These are phyloP conservation scores for Drosera spatulata DNA, from an alignment of 179 eudicot species.

Conservation along the genomic window DNA sequence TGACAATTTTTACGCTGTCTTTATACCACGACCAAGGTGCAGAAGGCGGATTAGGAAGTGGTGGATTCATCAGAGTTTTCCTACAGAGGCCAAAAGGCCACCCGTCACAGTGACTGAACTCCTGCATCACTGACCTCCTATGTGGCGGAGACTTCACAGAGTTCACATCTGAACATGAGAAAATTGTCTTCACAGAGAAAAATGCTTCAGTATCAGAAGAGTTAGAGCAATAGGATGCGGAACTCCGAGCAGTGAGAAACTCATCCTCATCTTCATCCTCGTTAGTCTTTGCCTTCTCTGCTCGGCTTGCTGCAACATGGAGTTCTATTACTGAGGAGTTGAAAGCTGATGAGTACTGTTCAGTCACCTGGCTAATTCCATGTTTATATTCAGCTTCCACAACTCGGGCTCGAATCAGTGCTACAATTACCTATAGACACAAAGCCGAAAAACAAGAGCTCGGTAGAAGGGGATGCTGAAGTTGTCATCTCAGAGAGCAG, in stretches of 20 bases:
- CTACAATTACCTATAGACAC: constrained; percentile 37
- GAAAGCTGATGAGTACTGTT: constrained; percentile 25
- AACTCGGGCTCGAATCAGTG: constrained; percentile 43
- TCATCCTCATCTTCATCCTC: constrained; percentile 26
- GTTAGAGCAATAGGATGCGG: constrained; percentile 40
- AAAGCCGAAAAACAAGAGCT: not conserved
- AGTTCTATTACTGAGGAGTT: constrained; percentile 36
- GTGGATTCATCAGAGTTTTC: constrained; percentile 74
- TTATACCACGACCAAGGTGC: constrained; percentile 91
- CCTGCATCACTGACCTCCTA: constrained; percentile 43
- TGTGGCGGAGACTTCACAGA: constrained; percentile 21
- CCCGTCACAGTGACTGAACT: constrained; percentile 66
- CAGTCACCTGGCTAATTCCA: constrained; percentile 18
- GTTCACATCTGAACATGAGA: constrained; percentile 47
- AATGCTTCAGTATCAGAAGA: constrained; percentile 34
- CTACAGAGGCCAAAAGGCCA: constrained; percentile 92
- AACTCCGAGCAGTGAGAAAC: constrained; percentile 44
- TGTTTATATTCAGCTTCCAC: constrained; percentile 57
- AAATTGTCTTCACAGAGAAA: constrained; percentile 25
- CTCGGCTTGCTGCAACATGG: constrained; percentile 8
- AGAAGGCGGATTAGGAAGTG: constrained; percentile 82
- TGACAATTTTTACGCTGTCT: not conserved
- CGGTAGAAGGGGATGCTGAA: no score
- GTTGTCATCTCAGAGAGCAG: no score
- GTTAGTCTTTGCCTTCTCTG: not conserved